Base-by-base conservation (phyloP, 371 early-diverging fungal species). In the Umbelopsis sp. region DNA sequence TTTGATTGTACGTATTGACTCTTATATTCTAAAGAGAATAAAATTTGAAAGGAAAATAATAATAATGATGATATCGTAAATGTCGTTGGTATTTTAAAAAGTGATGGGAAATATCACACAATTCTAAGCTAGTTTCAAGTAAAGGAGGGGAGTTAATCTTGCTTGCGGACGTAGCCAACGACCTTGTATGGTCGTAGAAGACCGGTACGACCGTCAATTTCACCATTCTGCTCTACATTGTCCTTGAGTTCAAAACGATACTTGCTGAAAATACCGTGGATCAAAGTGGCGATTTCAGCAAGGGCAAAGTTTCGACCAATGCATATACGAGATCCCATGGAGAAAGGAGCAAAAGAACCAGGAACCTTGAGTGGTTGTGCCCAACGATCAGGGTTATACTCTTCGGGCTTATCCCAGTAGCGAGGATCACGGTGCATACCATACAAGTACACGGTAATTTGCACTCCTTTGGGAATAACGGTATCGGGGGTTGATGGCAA, bases 311-410 rank as follows among this genome's bases (percentile, higher is more conserved):
- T 51, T n/a, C 50, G 44, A 24, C 66, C 66, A 35, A 66, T 66
- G 66, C 66, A 66, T 1, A 66, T 29, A 29, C 66, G 48, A 11
- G 45, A 20, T 3, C 66, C 66, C 20, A 16, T 22, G 16, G 66
- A 66, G 50, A 66, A 66, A 18, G 50, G 38, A 16, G 14, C 48
- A 35, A 66, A 66, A 5, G 66, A 18, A 35, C 38, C 38, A n/a
- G 66, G 51, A 29, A 25, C 37, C 38, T 66, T 48, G 5, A 32
- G 32, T 22, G 48, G 48, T 16, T 66, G 9, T 11, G 44, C 8
- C 66, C 66, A 66, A 11, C 66, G 50, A 24, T 66, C 66, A 6
- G 66, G 66, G 4, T 25, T n/a, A 51, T 50, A 66, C 14, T 66
- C 66, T 11, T 66, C 50, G 10, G 66, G 18, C 4, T 22, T 18